Conservation (phyloP, 2,329 filamentous ascomycete species). For the Purpureocillium lavendulum region DNA sequence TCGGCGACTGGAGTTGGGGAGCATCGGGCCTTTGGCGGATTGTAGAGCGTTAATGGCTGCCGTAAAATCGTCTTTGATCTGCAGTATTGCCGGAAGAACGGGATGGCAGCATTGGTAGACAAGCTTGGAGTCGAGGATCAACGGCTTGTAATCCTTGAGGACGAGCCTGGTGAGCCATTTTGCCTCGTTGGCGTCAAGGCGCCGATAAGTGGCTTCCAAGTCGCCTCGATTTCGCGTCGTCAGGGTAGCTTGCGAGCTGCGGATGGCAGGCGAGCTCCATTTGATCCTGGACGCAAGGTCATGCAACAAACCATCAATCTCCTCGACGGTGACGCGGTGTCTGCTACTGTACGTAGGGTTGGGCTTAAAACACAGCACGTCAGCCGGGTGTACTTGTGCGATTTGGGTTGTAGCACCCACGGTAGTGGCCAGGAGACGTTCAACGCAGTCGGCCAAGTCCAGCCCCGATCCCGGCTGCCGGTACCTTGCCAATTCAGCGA, state of each 20-base stretch:
- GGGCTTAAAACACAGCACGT: constrained; percentile 26
- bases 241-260: constrained; percentile 21
- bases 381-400: neutral
- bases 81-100: constrained; percentile 59
- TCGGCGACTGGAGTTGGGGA: constrained; percentile 11
- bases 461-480: constrained; percentile 43
- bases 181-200: constrained; percentile 57
- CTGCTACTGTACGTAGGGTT: constrained; percentile 24
- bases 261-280: constrained; percentile 61
- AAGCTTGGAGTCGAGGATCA: constrained; percentile 48
- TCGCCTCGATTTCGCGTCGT: constrained; percentile 27
- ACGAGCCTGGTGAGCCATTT: constrained; percentile 85
- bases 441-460: constrained; percentile 66
- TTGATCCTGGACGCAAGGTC: constrained; percentile 57
- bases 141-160: constrained; percentile 65
- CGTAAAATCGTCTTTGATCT: constrained; percentile 60
- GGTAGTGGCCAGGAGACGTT: constrained; percentile 53
- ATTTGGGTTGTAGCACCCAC: constrained; percentile 27
- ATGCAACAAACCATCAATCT: constrained; percentile 61
- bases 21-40: constrained; percentile 9
- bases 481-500: constrained; percentile 56
- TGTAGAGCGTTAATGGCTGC: constrained; percentile 49
- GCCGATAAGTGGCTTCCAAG: constrained; percentile 49
- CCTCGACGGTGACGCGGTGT: constrained; percentile 53
- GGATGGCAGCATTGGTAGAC: constrained; percentile 58